Percentiles rank a stretch among this genome's conserved stretches.
These are phyloP conservation scores for Haberlea rhodopensis DNA, from an alignment of 257 asterid species.

Conservation along the genomic window DNA sequence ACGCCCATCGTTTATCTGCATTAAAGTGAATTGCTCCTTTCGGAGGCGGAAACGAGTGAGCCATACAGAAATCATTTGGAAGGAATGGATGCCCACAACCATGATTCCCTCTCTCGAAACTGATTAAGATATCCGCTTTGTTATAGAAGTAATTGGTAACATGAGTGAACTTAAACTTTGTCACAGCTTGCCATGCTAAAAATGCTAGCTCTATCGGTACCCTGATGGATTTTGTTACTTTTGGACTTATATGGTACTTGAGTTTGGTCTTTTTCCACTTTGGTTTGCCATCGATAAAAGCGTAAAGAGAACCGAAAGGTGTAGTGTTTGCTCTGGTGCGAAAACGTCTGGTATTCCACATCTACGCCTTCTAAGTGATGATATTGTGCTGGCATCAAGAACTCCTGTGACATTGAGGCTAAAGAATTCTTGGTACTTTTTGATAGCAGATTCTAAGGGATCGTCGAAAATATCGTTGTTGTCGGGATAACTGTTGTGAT, in stretches of 20 bases:
- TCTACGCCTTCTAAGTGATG: neutral
- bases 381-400: neutral
- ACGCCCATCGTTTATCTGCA: conserved; percentile 1
- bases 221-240: neutral
- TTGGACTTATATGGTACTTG: neutral
- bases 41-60: conserved; percentile 8
- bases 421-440: neutral
- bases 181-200: neutral
- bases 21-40: conserved; percentile 24
- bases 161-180: conserved; percentile 5
- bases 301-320: neutral
- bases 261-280: conserved; percentile 6
- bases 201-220: neutral
- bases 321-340: neutral
- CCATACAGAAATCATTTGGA: neutral
- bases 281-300: neutral
- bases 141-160: neutral
- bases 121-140: neutral
- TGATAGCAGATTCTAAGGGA: neutral
- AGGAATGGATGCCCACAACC: conserved; percentile 8
- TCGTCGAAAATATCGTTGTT: neutral
- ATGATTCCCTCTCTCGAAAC: conserved; percentile 18
- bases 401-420: neutral
- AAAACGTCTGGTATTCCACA: neutral
- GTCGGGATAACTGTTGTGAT: neutral